These are phyloP conservation scores for Chlamydomonas asymmetrica DNA, from an alignment of 139 green algal species.

Conservation along the genomic window DNA sequence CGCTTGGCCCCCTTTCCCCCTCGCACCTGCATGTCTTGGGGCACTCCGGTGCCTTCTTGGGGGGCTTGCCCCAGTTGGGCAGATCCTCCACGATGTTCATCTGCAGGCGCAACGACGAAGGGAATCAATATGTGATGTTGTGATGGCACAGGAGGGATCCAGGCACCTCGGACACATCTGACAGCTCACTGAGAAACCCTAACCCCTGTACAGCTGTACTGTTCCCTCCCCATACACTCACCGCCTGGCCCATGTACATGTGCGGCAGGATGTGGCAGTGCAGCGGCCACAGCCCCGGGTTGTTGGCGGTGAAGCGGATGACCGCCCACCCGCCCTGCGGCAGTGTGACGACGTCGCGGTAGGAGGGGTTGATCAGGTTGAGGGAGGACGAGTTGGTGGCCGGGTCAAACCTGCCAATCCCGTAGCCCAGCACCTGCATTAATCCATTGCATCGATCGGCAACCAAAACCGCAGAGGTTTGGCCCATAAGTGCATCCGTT, in stretches of 20 bases:
- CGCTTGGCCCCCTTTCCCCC: no score
- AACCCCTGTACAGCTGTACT: no score
- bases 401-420: slow-evolving; percentile 17
- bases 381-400: slow-evolving; percentile 2
- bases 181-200: no score
- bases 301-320: slow-evolving; percentile 31
- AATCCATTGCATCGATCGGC: no score
- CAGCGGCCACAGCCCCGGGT: slow-evolving; percentile 49
- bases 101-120: neutral
- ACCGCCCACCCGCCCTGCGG: slow-evolving; percentile 14
- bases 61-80: neutral
- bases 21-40: slow-evolving; percentile 21
- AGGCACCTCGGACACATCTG: no score
- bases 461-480: no score
- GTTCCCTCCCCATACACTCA: neutral
- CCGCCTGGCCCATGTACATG: slow-evolving; percentile 59
- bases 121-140: no score
- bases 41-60: slow-evolving; percentile 22
- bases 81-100: slow-evolving; percentile 30
- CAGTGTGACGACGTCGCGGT: slow-evolving; percentile 46
- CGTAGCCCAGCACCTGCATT: slow-evolving; percentile 45
- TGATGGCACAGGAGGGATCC: no score
- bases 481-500: no score
- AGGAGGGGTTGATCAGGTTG: slow-evolving; percentile 35
- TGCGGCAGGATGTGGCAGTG: slow-evolving; percentile 72